These are phyloP conservation scores for Crucibulum laeve DNA, from an alignment of 768 basidiomycete species.

Conservation along the genomic window DNA sequence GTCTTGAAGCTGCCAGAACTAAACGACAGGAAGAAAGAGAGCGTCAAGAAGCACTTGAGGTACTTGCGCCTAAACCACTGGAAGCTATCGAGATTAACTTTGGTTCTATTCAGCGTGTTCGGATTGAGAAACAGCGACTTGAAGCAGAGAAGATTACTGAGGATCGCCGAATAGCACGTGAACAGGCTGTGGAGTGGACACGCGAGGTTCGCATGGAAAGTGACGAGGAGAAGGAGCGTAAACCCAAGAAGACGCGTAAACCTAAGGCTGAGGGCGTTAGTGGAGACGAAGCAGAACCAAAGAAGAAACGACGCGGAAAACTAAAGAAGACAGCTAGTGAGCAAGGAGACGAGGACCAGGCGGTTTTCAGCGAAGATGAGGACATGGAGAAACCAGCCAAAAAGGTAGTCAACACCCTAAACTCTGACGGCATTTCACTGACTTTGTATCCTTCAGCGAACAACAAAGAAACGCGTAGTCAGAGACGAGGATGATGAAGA, in stretches of 20 bases:
- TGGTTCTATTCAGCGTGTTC: slow-evolving; percentile 40
- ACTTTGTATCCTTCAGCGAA: slow-evolving; percentile 26
- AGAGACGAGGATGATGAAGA: slow-evolving; percentile 78
- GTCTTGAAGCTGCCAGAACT: slow-evolving; percentile 71
- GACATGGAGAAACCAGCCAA: slow-evolving; percentile 59
- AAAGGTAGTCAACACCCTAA: slow-evolving; percentile 44
- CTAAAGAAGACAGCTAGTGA: slow-evolving; percentile 55
- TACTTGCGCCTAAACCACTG: background rate
- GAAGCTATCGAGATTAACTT: background rate
- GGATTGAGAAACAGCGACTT: slow-evolving; percentile 58
- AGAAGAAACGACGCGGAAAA: slow-evolving; percentile 71
- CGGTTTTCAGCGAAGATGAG: slow-evolving; percentile 71
- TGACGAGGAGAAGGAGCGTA: slow-evolving; percentile 77
- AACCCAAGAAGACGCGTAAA: slow-evolving; percentile 49
- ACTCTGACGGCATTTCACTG: slow-evolving; percentile 11
- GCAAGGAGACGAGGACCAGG: slow-evolving; percentile 59
- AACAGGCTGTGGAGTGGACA: slow-evolving; percentile 79
- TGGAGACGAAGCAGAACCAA: slow-evolving; percentile 60
- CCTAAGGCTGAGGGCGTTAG: slow-evolving; percentile 48
- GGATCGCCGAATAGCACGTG: slow-evolving; percentile 68
- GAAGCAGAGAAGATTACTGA: slow-evolving; percentile 80
- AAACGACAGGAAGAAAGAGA: slow-evolving; percentile 78
- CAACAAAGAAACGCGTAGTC: slow-evolving; percentile 69
- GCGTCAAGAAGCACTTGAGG: slow-evolving; percentile 61
- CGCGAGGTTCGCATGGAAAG: slow-evolving; percentile 63